These are phyloP conservation scores for Ustilago trichophora DNA, from an alignment of 1,284 basidiomycete species.

Conservation along the genomic window DNA sequence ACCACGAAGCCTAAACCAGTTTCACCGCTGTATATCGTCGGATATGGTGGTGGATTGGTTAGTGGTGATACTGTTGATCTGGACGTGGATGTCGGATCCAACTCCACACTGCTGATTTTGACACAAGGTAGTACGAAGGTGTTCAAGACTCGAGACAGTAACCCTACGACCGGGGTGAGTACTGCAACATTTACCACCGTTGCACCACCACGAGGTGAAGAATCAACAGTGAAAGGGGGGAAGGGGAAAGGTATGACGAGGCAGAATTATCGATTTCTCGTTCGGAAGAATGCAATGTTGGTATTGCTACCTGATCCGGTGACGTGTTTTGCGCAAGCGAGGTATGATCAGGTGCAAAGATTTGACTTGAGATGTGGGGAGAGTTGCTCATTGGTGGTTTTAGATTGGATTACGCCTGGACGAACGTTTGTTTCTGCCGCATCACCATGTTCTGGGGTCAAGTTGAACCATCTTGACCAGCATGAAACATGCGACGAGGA, in stretches of 20 bases:
- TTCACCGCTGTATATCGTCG: slow-evolving; percentile 80
- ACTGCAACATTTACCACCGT: slow-evolving; percentile 11
- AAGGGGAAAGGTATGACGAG: slow-evolving; percentile 27
- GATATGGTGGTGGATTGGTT: slow-evolving; percentile 93
- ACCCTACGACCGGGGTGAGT: slow-evolving; percentile 12
- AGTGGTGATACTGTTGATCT: slow-evolving; percentile 82
- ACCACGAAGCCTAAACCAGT: too few species aligned
- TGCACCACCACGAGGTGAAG: too few species aligned
- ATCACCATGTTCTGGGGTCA: too few species aligned
- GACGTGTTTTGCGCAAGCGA: slow-evolving; percentile 55
- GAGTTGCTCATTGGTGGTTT: slow-evolving; percentile 50
- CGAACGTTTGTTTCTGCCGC: slow-evolving; percentile 38
- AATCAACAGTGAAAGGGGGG: too few species aligned
- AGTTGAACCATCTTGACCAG: not conserved
- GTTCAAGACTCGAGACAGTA: slow-evolving; percentile 46
- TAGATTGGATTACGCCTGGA: slow-evolving; percentile 65
- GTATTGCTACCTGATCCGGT: slow-evolving; percentile 62
- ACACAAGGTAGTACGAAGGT: slow-evolving; percentile 76
- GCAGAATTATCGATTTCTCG: slow-evolving; percentile 43
- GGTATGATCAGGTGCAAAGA: slow-evolving; percentile 59
- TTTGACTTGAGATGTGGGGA: slow-evolving; percentile 51
- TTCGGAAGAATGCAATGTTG: slow-evolving; percentile 51
- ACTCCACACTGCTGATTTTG: slow-evolving; percentile 75
- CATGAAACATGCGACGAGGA: too few species aligned
- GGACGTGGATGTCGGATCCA: slow-evolving; percentile 73